phyloP scores from a whole-genome alignment of 345 rosid species.

The Brassica nigra region DNA sequence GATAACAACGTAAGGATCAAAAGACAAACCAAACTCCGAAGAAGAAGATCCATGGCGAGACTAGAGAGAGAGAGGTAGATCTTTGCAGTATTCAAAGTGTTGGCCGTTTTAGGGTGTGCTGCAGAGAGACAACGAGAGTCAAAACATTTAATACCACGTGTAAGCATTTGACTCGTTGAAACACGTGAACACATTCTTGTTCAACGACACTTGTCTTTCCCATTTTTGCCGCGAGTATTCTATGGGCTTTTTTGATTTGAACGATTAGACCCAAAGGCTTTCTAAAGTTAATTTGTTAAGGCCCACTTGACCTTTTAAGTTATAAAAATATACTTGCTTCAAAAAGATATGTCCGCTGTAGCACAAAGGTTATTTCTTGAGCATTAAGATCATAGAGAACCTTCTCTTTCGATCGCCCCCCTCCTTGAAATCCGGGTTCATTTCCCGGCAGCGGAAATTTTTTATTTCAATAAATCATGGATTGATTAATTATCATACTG shows the following conservation, averaged over 20 bases:
- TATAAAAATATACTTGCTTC: not conserved
- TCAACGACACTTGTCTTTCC: not conserved
- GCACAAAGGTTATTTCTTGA: not conserved
- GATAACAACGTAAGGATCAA: slow-evolving; percentile 41
- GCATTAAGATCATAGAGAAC: not conserved
- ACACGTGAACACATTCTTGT: slow-evolving; percentile 33
- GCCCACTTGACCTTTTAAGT: not conserved
- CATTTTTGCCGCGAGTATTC: not conserved
- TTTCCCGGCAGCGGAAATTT: not conserved
- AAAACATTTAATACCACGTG: slow-evolving; percentile 37
- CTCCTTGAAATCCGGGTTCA: not conserved
- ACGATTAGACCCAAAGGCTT: not conserved
- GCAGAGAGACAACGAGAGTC: slow-evolving; percentile 6
- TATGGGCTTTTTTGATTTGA: not conserved
- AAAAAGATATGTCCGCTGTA: not conserved
- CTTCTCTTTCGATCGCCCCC: no score
- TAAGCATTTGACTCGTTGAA: slow-evolving; percentile 28
- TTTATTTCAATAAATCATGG: no score
- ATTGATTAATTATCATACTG: no score
- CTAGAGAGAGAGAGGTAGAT: not conserved
- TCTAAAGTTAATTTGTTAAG: not conserved
- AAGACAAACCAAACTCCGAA: not conserved
- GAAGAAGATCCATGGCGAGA: slow-evolving; percentile 28
- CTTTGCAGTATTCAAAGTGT: slow-evolving; percentile 8
- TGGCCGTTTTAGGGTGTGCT: slow-evolving; percentile 2